Evolutionary conservation across 345 rosid genomes (phyloP), one percentile per base, ranked within the genome.

Genomic region (Citrus medica): DNA sequence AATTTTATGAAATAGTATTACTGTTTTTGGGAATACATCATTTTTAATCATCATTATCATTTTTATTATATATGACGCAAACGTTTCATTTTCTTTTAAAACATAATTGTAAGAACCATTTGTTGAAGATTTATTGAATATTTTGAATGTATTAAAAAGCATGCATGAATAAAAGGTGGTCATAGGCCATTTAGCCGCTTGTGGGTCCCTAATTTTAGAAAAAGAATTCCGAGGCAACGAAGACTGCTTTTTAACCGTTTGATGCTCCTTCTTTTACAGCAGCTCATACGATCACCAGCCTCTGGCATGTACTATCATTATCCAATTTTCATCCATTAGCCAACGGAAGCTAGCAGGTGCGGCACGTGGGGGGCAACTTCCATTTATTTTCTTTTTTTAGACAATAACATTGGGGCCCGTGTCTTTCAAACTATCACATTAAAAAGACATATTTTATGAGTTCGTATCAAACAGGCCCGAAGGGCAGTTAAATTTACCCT

Each of bases 231-330:
- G 16, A 14, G 35, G 51, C 51, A 42, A 2, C 14, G 51, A 27
- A 66, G 53, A 24, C 71, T 53, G 5, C 55, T 32, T 76, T 76
- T 66, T 66, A 71, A 76, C 79, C 79, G 9, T 22, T 76, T n/a
- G 79, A 66, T 76, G 72, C 79, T 7, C 69, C 17, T 25, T 22
- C 42, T 76, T 66, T 4, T 27, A 9, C 24, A 62, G 51, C 71
- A 48, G 32, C 33, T 75, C 71, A 51, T 46, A 21, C 12, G 2
- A 37, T 63, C 56, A 10, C 3, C 51, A 42, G 51, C 51, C 51
- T 2, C 10, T 0, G 48, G 48, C 48, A 40, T 0, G 48, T 40
- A 40, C 10, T 42, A 2, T 12, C 51, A 0, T 3, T 12, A 0
- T 40, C 3, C 48, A 9, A 9, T 6, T 30, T n/a, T 33, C 30